These are phyloP conservation scores for Amborella trichopoda DNA, from an alignment of 164 flowering plant species.

Conservation along the genomic window DNA sequence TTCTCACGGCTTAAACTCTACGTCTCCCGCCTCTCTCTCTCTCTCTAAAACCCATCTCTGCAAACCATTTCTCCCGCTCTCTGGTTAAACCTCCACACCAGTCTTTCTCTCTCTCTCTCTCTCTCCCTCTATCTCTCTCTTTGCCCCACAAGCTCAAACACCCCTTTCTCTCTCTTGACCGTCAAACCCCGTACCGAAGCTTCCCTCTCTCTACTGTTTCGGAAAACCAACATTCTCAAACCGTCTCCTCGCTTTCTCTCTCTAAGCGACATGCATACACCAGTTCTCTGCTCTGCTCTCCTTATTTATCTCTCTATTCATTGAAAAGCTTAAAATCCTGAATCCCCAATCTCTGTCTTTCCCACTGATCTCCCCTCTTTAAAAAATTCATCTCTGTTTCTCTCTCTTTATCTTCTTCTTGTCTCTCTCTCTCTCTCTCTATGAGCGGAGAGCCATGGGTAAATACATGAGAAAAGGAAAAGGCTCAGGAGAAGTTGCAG, in stretches of 20 bases:
- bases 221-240: no score
- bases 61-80: no score
- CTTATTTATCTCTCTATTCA: not conserved
- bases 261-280: not conserved
- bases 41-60: no score
- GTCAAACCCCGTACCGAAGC: no score
- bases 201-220: no score
- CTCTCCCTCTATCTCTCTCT: not conserved
- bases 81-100: no score
- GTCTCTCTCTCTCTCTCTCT: constrained; percentile 3
- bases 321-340: no score
- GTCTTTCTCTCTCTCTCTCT: constrained; percentile 1
- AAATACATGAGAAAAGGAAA: constrained; percentile 73
- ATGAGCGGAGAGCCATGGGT: constrained; percentile 30
- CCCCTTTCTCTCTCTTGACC: not conserved
- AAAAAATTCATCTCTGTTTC: not conserved
- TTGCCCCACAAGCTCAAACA: not conserved
- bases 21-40: no score
- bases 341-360: constrained; percentile 2
- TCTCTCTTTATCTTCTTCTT: not conserved
- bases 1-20: no score
- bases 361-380: not conserved
- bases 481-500: constrained; percentile 37
- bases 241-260: not conserved
- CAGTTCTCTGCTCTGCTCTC: not conserved